A percentile compares a stretch with the other conserved stretches of the same genome.
Evolutionary conservation across 176 grass and related monocot species (phyloP).

Genomic region (Alloteropsis semialata): DNA sequence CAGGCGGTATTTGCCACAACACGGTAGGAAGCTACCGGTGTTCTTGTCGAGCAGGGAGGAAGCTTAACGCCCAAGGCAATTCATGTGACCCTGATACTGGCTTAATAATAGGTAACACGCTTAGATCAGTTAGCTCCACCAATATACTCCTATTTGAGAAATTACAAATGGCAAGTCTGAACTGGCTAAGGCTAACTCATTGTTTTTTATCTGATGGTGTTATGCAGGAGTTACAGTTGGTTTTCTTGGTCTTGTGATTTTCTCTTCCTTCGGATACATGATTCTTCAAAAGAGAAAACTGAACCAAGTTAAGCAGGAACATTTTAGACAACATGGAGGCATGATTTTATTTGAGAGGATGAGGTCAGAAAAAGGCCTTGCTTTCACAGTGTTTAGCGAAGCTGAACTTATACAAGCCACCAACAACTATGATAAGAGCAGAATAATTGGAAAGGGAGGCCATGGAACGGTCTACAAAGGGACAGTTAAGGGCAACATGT

Average conservation of each 20-base stretch:
- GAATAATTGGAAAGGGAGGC: conserved; percentile 38
- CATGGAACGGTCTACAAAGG: conserved; percentile 44
- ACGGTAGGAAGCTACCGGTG: not conserved
- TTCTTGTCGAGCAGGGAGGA: conserved; percentile 23
- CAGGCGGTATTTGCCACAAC: not conserved
- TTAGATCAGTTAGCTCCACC: not conserved
- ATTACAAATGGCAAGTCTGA: not conserved
- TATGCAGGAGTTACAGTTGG: not conserved
- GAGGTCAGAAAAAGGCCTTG: conserved; percentile 16
- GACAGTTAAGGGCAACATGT: not conserved
- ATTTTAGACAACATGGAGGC: conserved; percentile 29
- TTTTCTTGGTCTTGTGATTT: not conserved
- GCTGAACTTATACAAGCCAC: conserved; percentile 34
- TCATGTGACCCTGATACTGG: not conserved
- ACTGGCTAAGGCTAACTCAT: too few relatives aligned
- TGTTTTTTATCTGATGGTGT: not conserved
- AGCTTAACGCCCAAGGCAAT: not conserved
- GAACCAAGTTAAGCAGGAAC: conserved; percentile 10
- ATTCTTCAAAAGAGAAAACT: conserved; percentile 9
- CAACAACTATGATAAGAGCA: conserved; percentile 40
- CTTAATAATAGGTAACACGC: conserved; percentile 13
- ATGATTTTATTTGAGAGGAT: conserved; percentile 26
- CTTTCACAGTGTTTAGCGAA: conserved; percentile 29
- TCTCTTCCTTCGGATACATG: not conserved
- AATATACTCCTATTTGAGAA: not conserved